phyloP scores from a whole-genome alignment of 2,329 filamentous ascomycete species.

The Pyrenophora teres region DNA sequence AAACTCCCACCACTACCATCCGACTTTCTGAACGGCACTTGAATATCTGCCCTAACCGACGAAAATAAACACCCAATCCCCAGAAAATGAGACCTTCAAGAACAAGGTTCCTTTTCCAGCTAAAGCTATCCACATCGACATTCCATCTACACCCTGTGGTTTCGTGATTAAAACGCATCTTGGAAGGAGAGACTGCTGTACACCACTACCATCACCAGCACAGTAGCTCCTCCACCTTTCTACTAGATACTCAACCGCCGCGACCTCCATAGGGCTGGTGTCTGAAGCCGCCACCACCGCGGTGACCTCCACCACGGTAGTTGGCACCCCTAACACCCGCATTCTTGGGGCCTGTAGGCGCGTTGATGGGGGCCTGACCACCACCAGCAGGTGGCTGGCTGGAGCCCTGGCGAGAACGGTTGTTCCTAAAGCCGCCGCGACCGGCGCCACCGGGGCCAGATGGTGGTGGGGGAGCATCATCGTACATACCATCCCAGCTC shows the following conservation, averaged over 20 bases:
- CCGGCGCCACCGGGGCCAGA: slow-evolving; percentile 52
- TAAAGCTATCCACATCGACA: no score
- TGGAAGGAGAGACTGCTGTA: no score
- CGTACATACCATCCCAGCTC: slow-evolving; percentile 98
- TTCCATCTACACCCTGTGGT: no score
- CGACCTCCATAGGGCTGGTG: slow-evolving; percentile 42
- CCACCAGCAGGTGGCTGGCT: slow-evolving; percentile 49
- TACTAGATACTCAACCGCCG: slow-evolving; percentile 10
- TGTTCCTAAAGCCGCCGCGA: slow-evolving; percentile 47
- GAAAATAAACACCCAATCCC: no score
- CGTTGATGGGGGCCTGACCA: slow-evolving; percentile 68
- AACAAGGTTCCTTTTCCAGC: no score
- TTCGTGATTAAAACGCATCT: no score
- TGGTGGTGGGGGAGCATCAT: slow-evolving; percentile 83
- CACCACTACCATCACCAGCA: not conserved
- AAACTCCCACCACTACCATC: not conserved
- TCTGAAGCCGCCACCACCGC: slow-evolving; percentile 31
- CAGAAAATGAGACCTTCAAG: no score
- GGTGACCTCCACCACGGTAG: slow-evolving; percentile 80
- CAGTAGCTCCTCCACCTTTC: not conserved
- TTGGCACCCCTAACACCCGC: slow-evolving; percentile 89
- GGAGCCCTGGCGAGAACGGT: slow-evolving; percentile 45
- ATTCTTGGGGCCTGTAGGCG: slow-evolving; percentile 95
- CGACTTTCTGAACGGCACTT: not conserved
- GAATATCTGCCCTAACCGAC: no score